Percentiles rank a stretch among this genome's conserved stretches.
Conservation (phyloP, 805 yeast species). For the Vanderwaltozyma yarrowii region DNA sequence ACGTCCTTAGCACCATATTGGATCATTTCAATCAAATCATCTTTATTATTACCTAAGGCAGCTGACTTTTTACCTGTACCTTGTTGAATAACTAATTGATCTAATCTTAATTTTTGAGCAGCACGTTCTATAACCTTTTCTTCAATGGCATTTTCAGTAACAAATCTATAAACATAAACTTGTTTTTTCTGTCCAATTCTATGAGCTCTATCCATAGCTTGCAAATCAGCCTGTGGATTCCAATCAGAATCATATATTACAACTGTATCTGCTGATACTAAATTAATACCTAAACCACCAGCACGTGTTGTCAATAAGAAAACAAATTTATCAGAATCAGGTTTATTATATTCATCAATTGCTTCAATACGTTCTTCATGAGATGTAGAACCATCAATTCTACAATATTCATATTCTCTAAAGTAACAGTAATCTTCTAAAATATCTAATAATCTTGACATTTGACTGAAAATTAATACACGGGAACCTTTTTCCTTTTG, state of each 20-base stretch:
- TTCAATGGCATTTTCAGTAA: constrained; percentile 92
- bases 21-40: constrained; percentile 87
- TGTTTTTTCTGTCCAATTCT: constrained; percentile 96
- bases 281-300: constrained; percentile 91
- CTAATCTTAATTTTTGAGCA: constrained; percentile 83
- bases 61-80: constrained; percentile 46
- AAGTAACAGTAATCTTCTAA: constrained; percentile 85
- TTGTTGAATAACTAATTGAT: constrained; percentile 92
- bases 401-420: constrained; percentile 74
- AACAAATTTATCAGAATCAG: constrained; percentile 71
- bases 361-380: constrained; percentile 90
- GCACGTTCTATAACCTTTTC: constrained; percentile 95
- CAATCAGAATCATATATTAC: constrained; percentile 87
- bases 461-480: constrained; percentile 85
- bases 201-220: constrained; percentile 98
- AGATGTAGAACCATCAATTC: constrained; percentile 89
- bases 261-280: constrained; percentile 87
- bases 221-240: constrained; percentile 97
- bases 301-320: constrained; percentile 89
- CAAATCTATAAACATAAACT: constrained; percentile 84
- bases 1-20: constrained; percentile 93
- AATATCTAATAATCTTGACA: constrained; percentile 84
- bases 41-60: constrained; percentile 42
- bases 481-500: constrained; percentile 72
- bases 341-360: constrained; percentile 82